Percentiles rank a stretch among this genome's conserved stretches.
Evolutionary conservation across 2,329 filamentous ascomycete species (phyloP).

Genomic region (Pseudogymnoascus sp.): DNA sequence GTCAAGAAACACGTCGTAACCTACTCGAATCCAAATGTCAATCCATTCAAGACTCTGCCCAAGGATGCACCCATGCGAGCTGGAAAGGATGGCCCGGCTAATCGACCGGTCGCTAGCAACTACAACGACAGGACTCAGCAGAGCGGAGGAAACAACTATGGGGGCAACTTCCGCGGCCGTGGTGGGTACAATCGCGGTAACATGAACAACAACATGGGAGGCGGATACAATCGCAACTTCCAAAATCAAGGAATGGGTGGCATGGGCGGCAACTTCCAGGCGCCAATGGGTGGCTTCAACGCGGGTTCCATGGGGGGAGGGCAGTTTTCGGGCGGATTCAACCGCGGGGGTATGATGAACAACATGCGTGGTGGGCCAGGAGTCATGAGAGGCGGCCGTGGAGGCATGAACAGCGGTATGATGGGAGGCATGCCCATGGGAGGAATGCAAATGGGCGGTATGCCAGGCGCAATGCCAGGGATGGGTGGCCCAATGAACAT

Average conservation of each 20-base stretch:
- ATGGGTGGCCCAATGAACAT: conserved; percentile 39
- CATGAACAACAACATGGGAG: conserved; percentile 42
- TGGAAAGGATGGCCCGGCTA: conserved; percentile 52
- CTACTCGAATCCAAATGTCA: conserved; percentile 68
- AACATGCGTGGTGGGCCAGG: conserved; percentile 44
- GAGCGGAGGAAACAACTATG: conserved; percentile 27
- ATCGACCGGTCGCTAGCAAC: conserved; percentile 41
- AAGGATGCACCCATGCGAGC: conserved; percentile 73
- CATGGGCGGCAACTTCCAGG: conserved; percentile 37
- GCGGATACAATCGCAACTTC: conserved; percentile 44
- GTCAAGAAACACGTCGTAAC: conserved; percentile 60
- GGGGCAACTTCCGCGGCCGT: conserved; percentile 41
- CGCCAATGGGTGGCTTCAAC: conserved; percentile 39
- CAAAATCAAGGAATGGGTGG: conserved; percentile 35
- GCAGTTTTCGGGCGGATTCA: conserved; percentile 40
- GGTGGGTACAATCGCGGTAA: conserved; percentile 36
- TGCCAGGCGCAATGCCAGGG: conserved; percentile 36
- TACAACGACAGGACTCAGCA: conserved; percentile 36
- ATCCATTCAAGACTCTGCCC: conserved; percentile 84
- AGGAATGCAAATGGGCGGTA: conserved; percentile 39
- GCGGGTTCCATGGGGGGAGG: conserved; percentile 32
- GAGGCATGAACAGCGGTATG: conserved; percentile 39
- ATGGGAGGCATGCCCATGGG: conserved; percentile 46
- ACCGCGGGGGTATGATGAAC: conserved; percentile 45
- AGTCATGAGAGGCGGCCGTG: conserved; percentile 50